Percentiles rank a stretch among this genome's conserved stretches.
Conservation (phyloP, 2,329 filamentous ascomycete genomes). For the Pseudogymnoascus sp. region DNA sequence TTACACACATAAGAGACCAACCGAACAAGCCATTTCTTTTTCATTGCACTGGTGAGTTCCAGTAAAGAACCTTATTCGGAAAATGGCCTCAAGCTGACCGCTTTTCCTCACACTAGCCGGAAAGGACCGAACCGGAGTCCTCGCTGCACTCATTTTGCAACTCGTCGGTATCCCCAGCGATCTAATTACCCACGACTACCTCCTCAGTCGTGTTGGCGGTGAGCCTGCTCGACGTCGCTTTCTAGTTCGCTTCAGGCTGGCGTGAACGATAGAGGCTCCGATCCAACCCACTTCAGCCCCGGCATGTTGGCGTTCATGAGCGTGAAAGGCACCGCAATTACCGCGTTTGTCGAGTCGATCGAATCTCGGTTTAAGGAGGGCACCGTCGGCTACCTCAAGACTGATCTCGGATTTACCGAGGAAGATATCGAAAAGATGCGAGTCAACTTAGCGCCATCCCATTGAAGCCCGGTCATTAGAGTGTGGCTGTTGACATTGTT, state of each 20-base stretch:
- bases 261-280: conserved; percentile 28
- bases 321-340: conserved; percentile 39
- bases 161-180: conserved; percentile 42
- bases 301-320: conserved; percentile 45
- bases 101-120: conserved; percentile 35
- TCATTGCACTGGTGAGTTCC: conserved; percentile 47
- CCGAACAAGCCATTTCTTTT: conserved; percentile 41
- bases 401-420: conserved; percentile 39
- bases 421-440: conserved; percentile 43
- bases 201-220: conserved; percentile 47
- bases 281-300: conserved; percentile 31
- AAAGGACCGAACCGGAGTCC: conserved; percentile 47
- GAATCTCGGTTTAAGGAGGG: conserved; percentile 37
- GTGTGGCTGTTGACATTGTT: background rate
- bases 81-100: background rate
- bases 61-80: background rate
- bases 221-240: conserved; percentile 45
- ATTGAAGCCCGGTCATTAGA: background rate
- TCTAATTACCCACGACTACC: conserved; percentile 42
- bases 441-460: conserved; percentile 34
- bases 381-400: conserved; percentile 41
- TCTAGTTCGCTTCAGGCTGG: conserved; percentile 36
- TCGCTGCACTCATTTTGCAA: conserved; percentile 44
- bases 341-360: conserved; percentile 39
- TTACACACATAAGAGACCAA: conserved; percentile 43